Conservation (phyloP, 2,329 filamentous ascomycete genomes). For the Metarhizium robertsii region DNA sequence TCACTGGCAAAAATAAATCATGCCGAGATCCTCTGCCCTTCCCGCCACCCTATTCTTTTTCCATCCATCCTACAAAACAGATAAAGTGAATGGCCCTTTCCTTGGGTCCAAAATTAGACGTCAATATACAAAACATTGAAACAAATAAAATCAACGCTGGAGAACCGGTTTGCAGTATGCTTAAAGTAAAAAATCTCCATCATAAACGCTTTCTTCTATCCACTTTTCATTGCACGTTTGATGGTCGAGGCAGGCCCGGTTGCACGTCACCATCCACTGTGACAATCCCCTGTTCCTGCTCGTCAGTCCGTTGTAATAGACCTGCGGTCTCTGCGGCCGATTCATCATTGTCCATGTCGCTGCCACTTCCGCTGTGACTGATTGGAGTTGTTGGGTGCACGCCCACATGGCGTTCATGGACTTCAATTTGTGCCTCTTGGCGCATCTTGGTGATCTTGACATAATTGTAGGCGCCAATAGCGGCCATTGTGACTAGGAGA, state of each 20-base stretch:
- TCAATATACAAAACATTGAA: slow-evolving; percentile 7
- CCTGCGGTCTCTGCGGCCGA: slow-evolving; percentile 36
- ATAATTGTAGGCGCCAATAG: slow-evolving; percentile 87
- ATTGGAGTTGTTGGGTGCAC: slow-evolving; percentile 22
- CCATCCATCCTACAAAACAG: not conserved
- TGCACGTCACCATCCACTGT: slow-evolving; percentile 32
- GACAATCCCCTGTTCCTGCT: slow-evolving; percentile 25
- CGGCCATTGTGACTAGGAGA: slow-evolving; percentile 76
- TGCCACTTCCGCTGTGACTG: slow-evolving; percentile 28
- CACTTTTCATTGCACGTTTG: slow-evolving; percentile 1
- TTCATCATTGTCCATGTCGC: slow-evolving; percentile 32
- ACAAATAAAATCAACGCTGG: slow-evolving; percentile 7
- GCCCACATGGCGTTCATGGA: slow-evolving; percentile 31
- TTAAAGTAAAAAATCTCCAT: not conserved
- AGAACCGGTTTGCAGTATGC: slow-evolving; percentile 2
- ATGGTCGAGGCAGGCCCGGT: slow-evolving; percentile 18
- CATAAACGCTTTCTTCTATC: not conserved
- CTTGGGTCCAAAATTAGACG: not conserved
- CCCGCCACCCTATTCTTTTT: not conserved
- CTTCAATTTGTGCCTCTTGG: slow-evolving; percentile 53
- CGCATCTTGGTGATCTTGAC: slow-evolving; percentile 91
- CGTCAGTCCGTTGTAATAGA: slow-evolving; percentile 31
- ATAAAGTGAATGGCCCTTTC: not conserved
- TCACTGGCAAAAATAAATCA: not conserved
- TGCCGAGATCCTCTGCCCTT: too few species aligned